Evolutionary conservation across 441 rosid genomes (phyloP), one percentile per base, ranked within the genome.

Genomic region (Macaranga tanarius): DNA sequence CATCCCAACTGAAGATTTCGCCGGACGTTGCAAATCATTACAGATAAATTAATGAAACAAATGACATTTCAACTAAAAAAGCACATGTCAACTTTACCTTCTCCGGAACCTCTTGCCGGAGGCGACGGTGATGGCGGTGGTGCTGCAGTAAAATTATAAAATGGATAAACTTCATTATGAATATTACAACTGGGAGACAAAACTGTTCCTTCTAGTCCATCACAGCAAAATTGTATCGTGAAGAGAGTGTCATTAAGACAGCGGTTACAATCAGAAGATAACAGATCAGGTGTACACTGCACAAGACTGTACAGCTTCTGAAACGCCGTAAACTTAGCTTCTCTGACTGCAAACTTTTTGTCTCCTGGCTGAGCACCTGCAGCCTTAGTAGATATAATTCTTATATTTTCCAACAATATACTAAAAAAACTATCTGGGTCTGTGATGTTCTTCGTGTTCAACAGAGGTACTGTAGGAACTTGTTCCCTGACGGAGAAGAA

Each of bases 171-270:
- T 64, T 85, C 91, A 42, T 70, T 87, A 69, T 79, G 79, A 50
- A 83, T 20, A 51, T 71, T 68, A 67, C 90, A 85, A 48, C 89
- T 88, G 0, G 85, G 42, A 22, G 17, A 7, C 25, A 79, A 3
- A 9, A 77, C 79, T 65, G 85, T 77, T 40, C 76, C 84, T 0
- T 88, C 88, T 22, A 0, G 28, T 22, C 80, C 77, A 31, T 11
- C 16, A 68, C 87, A 77, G 47, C 83, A 83, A 4, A 0, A 0
- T 0, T 76, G 77, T 31, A 84, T 22, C 52, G 0, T 7, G 1
- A 67, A 13, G 28, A 83, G 44, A 3, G 79, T 60, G 17, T 12
- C 51, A 19, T 3, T 25, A 26, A 89, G 73, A 78, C 92, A 86
- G 15, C 2, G 17, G 2, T 3, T 8, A 63, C 51, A 63, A 9